Conservation (phyloP, 352 stramenopile species). For the Phytophthora cactorum region DNA sequence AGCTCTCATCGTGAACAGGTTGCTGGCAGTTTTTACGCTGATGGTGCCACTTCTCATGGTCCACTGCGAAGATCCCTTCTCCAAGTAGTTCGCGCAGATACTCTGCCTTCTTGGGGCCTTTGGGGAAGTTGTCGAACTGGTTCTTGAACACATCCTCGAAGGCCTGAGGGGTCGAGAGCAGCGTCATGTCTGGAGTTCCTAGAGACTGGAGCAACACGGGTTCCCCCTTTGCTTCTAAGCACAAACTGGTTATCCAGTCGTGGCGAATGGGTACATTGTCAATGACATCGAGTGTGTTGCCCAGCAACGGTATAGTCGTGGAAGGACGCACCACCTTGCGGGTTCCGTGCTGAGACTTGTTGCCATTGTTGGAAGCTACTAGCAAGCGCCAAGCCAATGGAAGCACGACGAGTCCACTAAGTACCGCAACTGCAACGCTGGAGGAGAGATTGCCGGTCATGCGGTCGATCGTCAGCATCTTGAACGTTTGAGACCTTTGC, state of each 20-base stretch:
- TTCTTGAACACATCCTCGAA: conserved; percentile 68
- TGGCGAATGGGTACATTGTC: conserved; percentile 33
- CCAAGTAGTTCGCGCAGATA: conserved; percentile 49
- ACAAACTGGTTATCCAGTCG: conserved; percentile 52
- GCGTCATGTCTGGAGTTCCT: conserved; percentile 35
- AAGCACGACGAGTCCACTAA: conserved; percentile 28
- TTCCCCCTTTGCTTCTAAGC: conserved; percentile 37
- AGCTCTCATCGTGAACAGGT: conserved; percentile 53
- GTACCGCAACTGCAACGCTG: conserved; percentile 14
- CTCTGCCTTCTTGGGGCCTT: conserved; percentile 45
- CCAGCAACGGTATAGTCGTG: conserved; percentile 40
- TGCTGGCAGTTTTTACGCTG: conserved; percentile 63
- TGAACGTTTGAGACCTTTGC: conserved; percentile 7
- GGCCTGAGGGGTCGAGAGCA: conserved; percentile 45
- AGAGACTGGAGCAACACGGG: conserved; percentile 43
- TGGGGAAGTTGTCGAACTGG: conserved; percentile 78
- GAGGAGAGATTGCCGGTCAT: conserved; percentile 30
- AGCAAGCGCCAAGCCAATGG: conserved; percentile 26
- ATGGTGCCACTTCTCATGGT: conserved; percentile 51
- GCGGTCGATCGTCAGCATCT: conserved; percentile 29
- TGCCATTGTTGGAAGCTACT: neutral
- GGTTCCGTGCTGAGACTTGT: conserved; percentile 20
- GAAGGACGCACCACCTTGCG: conserved; percentile 17
- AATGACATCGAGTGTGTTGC: conserved; percentile 50
- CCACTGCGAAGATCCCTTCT: conserved; percentile 65